Conservation (phyloP, 192 early-diverging fungal species). For the Chytriomyces sp. region DNA sequence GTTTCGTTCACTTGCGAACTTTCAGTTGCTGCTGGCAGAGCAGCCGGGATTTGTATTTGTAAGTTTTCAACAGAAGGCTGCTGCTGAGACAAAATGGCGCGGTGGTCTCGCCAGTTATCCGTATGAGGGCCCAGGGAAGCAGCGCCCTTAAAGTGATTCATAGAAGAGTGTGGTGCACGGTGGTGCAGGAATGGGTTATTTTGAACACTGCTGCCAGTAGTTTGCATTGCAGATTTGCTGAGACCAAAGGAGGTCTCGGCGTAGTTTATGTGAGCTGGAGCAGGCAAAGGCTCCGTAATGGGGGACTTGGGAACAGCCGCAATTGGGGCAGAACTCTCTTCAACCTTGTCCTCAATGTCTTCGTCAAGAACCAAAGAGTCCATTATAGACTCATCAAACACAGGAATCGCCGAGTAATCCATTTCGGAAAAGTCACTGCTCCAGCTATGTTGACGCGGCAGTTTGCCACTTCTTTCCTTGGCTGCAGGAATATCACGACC, state of each 20-base stretch:
- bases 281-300: background rate
- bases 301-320: background rate
- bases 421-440: conserved; percentile 17
- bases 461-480: no score
- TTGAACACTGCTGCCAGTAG: background rate
- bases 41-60: background rate
- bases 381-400: conserved; percentile 10
- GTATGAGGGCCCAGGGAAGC: background rate
- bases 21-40: background rate
- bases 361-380: background rate
- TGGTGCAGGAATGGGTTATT: background rate
- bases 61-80: background rate
- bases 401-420: conserved; percentile 24
- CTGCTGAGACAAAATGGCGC: background rate
- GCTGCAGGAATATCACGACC: background rate
- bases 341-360: background rate
- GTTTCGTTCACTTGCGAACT: background rate
- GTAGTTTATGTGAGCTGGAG: background rate
- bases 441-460: conserved; percentile 11
- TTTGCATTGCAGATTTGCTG: background rate
- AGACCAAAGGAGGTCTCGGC: background rate
- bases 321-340: background rate
- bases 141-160: background rate
- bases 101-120: conserved; percentile 3
- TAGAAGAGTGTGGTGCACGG: background rate